A percentile compares a stretch with the other conserved stretches of the same genome.
Evolutionary conservation across 2,329 filamentous ascomycete genomes (phyloP).

Genomic region (Curvularia spicifera): DNA sequence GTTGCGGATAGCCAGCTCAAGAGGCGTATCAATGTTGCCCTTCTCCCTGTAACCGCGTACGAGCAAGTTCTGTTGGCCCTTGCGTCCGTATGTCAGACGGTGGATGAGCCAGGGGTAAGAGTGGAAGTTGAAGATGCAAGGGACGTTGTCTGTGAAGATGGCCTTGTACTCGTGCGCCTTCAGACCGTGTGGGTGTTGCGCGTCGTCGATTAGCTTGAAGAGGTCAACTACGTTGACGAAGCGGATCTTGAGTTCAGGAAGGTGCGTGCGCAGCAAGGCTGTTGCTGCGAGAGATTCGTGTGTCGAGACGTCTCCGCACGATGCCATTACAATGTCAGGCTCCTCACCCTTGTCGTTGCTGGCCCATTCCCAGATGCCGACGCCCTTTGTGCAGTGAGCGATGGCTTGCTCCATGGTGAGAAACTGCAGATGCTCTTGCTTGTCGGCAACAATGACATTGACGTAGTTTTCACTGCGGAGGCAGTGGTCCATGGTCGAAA

Average conservation of each 20-base stretch:
- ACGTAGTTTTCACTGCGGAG: constrained; percentile 77
- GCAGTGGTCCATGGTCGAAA: constrained; percentile 79
- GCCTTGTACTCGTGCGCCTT: constrained; percentile 64
- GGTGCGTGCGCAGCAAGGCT: constrained; percentile 72
- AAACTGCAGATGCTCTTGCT: constrained; percentile 79
- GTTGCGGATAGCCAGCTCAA: constrained; percentile 79
- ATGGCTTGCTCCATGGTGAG: constrained; percentile 75
- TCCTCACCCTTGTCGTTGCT: constrained; percentile 72
- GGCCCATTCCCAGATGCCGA: constrained; percentile 79
- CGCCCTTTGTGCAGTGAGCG: constrained; percentile 77
- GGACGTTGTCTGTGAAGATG: constrained; percentile 74
- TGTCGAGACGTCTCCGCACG: constrained; percentile 76
- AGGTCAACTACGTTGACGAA: constrained; percentile 82
- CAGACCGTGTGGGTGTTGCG: constrained; percentile 76
- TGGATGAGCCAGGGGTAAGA: constrained; percentile 82
- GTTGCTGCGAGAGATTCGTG: constrained; percentile 77
- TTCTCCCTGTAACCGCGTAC: constrained; percentile 84
- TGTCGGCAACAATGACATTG: constrained; percentile 80
- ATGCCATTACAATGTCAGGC: constrained; percentile 78
- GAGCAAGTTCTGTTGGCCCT: constrained; percentile 70
- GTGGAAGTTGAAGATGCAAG: constrained; percentile 85
- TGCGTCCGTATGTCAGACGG: constrained; percentile 76
- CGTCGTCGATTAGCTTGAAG: constrained; percentile 76
- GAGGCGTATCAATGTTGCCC: constrained; percentile 82
- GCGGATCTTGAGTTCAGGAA: constrained; percentile 76